A percentile compares a stretch with the other conserved stretches of the same genome.
Conservation (phyloP, 345 rosid genomes). For the Salix suchowensis region DNA sequence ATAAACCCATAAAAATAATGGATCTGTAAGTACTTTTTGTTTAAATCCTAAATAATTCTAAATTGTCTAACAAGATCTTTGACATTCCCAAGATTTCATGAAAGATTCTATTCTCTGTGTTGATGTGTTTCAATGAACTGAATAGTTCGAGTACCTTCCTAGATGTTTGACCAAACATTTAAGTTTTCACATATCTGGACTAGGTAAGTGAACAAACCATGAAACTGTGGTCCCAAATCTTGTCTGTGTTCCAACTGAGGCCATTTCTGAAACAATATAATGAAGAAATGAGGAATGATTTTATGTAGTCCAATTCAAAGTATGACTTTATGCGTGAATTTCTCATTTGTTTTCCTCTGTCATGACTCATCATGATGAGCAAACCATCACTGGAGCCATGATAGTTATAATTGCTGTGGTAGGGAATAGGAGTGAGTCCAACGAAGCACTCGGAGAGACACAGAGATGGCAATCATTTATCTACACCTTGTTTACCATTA, state of each 20-base stretch:
- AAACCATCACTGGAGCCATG: neutral
- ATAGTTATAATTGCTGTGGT: neutral
- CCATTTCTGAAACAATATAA: neutral
- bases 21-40: too few relatives aligned
- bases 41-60: too few relatives aligned
- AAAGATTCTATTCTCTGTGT: too few relatives aligned
- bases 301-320: too few relatives aligned
- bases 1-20: too few relatives aligned
- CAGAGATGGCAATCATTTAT: conserved; percentile 5
- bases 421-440: neutral
- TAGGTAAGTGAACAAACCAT: neutral
- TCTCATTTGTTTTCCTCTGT: neutral
- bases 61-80: too few relatives aligned
- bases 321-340: neutral
- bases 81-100: too few relatives aligned
- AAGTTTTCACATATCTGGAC: neutral
- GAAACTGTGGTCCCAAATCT: neutral
- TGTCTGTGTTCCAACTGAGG: too few relatives aligned
- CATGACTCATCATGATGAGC: neutral
- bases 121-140: too few relatives aligned
- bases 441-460: neutral
- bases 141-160: neutral
- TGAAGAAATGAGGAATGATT: neutral
- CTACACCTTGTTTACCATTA: neutral
- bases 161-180: too few relatives aligned